Evolutionary conservation across 2,329 filamentous ascomycete species (phyloP).

Genomic region (Calycina marina): DNA sequence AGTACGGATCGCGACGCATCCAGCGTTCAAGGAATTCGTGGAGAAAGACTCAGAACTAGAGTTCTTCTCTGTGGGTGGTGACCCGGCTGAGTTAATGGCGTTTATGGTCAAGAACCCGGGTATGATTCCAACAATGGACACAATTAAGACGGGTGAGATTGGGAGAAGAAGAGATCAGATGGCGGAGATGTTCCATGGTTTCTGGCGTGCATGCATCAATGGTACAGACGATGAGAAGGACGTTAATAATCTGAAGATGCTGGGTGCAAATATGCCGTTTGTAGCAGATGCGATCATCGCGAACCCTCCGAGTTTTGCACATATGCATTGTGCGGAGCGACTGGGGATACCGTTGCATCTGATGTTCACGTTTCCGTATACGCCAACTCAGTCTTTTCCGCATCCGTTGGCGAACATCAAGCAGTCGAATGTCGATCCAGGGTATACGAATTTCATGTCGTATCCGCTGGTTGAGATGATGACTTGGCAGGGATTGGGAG

Average conservation of each 20-base stretch:
- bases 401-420: conserved; percentile 53
- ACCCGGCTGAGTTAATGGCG: conserved; percentile 70
- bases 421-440: conserved; percentile 42
- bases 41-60: conserved; percentile 59
- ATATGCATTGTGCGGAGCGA: conserved; percentile 67
- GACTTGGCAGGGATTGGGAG: conserved; percentile 63
- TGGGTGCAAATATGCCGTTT: conserved; percentile 46
- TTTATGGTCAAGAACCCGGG: conserved; percentile 76
- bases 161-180: conserved; percentile 51
- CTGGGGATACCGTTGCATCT: conserved; percentile 65
- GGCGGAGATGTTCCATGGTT: conserved; percentile 72
- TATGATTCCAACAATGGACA: conserved; percentile 59
- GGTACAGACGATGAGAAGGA: conserved; percentile 55
- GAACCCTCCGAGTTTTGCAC: conserved; percentile 66
- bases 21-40: conserved; percentile 62
- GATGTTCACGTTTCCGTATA: conserved; percentile 80
- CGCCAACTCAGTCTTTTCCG: conserved; percentile 50
- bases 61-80: conserved; percentile 68
- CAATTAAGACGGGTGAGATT: conserved; percentile 60
- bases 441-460: conserved; percentile 47
- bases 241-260: conserved; percentile 44
- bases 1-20: conserved; percentile 66
- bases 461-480: conserved; percentile 54
- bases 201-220: conserved; percentile 67
- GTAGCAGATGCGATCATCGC: conserved; percentile 72